These are phyloP conservation scores for Flaveria floridana DNA, from an alignment of 140 eudicot genomes.

Conservation along the genomic window DNA sequence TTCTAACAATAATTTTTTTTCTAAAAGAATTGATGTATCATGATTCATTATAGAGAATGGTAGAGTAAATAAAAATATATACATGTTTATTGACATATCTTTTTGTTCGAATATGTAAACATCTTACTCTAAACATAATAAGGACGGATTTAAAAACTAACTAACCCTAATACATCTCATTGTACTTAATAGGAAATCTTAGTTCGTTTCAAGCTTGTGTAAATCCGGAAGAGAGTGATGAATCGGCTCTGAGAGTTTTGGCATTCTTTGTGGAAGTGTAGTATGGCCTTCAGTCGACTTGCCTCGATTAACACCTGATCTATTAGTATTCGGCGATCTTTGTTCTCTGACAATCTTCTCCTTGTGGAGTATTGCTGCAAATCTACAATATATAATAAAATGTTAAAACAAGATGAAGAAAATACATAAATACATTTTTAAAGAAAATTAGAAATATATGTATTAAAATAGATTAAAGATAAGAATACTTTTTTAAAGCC, in stretches of 20 bases:
- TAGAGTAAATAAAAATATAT: too few species aligned
- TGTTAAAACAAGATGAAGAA: not conserved
- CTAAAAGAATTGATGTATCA: too few species aligned
- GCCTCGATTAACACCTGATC: not conserved
- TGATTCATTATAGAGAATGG: too few species aligned
- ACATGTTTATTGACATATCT: not conserved
- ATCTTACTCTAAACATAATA: not conserved
- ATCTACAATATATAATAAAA: not conserved
- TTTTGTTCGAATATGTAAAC: not conserved
- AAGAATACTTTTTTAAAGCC: slow-evolving; percentile 24
- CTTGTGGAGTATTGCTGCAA: slow-evolving; percentile 23
- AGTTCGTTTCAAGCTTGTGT: slow-evolving; percentile 16
- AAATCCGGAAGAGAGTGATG: slow-evolving; percentile 28
- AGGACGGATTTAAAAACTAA: not conserved
- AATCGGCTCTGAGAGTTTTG: slow-evolving; percentile 7
- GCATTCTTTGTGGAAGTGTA: slow-evolving; percentile 19
- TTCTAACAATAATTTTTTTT: too few species aligned
- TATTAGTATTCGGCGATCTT: slow-evolving; percentile 35
- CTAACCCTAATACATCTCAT: not conserved
- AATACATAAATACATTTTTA: not conserved
- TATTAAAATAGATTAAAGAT: not conserved
- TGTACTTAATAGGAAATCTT: not conserved
- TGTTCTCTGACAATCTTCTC: slow-evolving; percentile 33
- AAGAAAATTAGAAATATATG: not conserved
- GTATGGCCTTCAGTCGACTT: slow-evolving; percentile 5